phyloP scores from a whole-genome alignment of 768 basidiomycete genomes.

The Pleurotus tuoliensis region DNA sequence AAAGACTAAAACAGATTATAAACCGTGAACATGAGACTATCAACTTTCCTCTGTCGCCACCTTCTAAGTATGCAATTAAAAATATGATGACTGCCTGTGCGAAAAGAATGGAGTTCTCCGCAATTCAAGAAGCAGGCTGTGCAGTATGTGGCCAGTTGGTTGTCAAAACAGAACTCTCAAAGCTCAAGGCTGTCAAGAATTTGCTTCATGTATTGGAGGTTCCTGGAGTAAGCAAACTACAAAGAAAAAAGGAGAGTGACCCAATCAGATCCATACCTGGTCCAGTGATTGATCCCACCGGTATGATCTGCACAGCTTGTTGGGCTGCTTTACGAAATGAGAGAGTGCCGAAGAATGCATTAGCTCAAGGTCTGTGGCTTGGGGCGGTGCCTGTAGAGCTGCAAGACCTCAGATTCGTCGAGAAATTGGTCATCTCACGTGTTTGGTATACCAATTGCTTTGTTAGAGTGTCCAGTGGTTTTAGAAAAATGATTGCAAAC shows the following conservation, averaged over 20 bases:
- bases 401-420: conserved; percentile 16
- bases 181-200: background rate
- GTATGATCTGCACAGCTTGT: conserved; percentile 8
- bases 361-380: conserved; percentile 30
- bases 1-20: no score
- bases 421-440: conserved; percentile 15
- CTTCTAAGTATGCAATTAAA: background rate
- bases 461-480: conserved; percentile 12
- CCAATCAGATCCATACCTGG: background rate
- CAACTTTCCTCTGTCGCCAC: background rate
- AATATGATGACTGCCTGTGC: background rate
- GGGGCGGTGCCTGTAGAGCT: conserved; percentile 23
- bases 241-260: background rate
- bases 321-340: background rate
- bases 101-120: background rate
- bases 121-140: background rate
- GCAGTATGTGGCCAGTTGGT: conserved; percentile 3
- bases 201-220: background rate
- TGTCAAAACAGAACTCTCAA: background rate
- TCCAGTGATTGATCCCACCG: background rate
- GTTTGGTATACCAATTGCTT: conserved; percentile 20
- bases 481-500: conserved; percentile 19
- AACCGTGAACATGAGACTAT: background rate
- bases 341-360: conserved; percentile 12
- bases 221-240: background rate